phyloP scores from a whole-genome alignment of 768 basidiomycete species.

The Hortiboletus campestris region DNA sequence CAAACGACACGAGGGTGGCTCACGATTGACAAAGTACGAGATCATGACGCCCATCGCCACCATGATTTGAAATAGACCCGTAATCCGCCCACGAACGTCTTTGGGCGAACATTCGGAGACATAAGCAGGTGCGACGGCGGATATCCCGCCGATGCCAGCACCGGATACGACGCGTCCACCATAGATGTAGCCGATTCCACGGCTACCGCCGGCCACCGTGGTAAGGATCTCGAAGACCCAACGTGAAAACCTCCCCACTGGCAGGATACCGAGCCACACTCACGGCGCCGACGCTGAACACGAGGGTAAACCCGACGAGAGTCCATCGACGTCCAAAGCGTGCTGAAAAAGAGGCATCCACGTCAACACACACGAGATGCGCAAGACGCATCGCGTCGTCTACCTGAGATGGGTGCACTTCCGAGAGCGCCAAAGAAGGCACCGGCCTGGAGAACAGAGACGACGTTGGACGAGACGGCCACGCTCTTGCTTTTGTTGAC shows the following conservation, averaged over 20 bases:
- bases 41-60: conserved; percentile 83
- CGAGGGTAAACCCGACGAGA: conserved; percentile 54
- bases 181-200: conserved; percentile 70
- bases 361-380: background rate
- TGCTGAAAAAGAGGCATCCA: conserved; percentile 36
- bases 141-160: conserved; percentile 79
- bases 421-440: conserved; percentile 86
- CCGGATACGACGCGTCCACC: conserved; percentile 79
- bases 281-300: conserved; percentile 76
- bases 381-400: conserved; percentile 13
- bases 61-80: conserved; percentile 85
- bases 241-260: background rate
- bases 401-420: conserved; percentile 69
- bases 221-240: conserved; percentile 54
- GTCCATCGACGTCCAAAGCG: conserved; percentile 66
- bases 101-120: conserved; percentile 89
- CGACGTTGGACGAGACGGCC: conserved; percentile 75
- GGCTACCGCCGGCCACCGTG: conserved; percentile 56
- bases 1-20: conserved; percentile 24
- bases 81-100: conserved; percentile 81
- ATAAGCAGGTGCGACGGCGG: conserved; percentile 80
- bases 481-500: conserved; percentile 41
- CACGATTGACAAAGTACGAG: conserved; percentile 79
- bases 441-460: conserved; percentile 83
- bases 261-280: conserved; percentile 27